Percentiles rank a stretch among this genome's conserved stretches.
Evolutionary conservation across 2,329 filamentous ascomycete species (phyloP).

Genomic region (Didymella segeticola): DNA sequence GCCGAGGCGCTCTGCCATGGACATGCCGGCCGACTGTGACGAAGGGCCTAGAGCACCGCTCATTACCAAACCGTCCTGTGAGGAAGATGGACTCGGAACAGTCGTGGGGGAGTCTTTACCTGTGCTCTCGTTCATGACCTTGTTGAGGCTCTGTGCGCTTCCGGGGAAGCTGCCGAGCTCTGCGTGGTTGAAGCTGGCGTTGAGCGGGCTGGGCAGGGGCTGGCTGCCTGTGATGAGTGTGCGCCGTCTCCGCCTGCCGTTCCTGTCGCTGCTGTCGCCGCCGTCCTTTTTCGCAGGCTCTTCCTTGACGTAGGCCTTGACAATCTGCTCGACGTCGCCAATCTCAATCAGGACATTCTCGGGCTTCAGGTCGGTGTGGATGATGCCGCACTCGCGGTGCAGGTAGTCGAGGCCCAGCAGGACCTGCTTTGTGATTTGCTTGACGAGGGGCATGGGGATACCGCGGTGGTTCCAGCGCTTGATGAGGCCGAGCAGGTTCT

Average conservation of each 20-base stretch:
- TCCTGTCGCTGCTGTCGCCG: constrained; percentile 91
- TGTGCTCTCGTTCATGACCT: constrained; percentile 75
- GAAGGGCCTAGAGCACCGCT: constrained; percentile 61
- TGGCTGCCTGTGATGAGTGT: constrained; percentile 98
- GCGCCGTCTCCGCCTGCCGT: constrained; percentile 85
- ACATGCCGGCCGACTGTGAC: constrained; percentile 54
- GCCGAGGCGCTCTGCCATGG: constrained; percentile 66
- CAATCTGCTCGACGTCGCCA: constrained; percentile 97
- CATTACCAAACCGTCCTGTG: constrained; percentile 59
- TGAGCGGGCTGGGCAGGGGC: constrained; percentile 91
- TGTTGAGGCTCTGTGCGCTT: constrained; percentile 76
- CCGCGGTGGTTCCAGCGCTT: constrained; percentile 98
- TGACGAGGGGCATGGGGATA: constrained; percentile 94
- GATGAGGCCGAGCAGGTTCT: constrained; percentile 93
- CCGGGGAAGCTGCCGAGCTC: constrained; percentile 69
- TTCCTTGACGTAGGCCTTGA: constrained; percentile 92
- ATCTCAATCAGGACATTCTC: constrained; percentile 99
- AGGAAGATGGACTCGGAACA: constrained; percentile 49
- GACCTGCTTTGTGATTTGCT: constrained; percentile 98
- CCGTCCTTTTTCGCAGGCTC: constrained; percentile 69
- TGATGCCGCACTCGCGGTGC: constrained; percentile 97
- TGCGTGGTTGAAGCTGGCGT: constrained; percentile 83
- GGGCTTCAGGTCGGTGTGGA: constrained; percentile 96
- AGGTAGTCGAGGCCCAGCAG: constrained; percentile 94
- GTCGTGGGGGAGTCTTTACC: constrained; percentile 62